A percentile compares a stretch with the other conserved stretches of the same genome.
phyloP scores from a whole-genome alignment of 768 basidiomycete genomes.

The Podaxis pistillaris region DNA sequence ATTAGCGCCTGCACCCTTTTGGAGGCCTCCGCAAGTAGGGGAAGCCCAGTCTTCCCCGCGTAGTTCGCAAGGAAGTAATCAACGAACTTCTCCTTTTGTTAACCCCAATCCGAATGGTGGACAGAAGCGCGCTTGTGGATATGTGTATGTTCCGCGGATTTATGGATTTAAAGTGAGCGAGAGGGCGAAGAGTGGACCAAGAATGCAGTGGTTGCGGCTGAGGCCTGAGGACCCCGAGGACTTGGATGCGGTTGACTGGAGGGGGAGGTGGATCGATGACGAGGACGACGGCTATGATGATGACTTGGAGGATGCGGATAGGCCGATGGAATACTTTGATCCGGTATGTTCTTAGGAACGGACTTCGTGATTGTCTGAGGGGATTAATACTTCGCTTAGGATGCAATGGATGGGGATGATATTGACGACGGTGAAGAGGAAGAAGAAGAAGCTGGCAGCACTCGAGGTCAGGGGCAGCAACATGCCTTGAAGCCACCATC shows the following conservation, averaged over 20 bases:
- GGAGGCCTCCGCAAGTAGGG: conserved; percentile 62
- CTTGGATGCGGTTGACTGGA: conserved; percentile 86
- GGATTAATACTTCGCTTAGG: conserved; percentile 32
- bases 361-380: background rate
- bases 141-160: conserved; percentile 88
- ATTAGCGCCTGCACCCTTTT: conserved; percentile 92
- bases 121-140: conserved; percentile 83
- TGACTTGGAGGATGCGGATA: conserved; percentile 65
- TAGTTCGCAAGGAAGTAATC: conserved; percentile 47
- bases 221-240: conserved; percentile 80
- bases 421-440: conserved; percentile 65
- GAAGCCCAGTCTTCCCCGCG: conserved; percentile 59
- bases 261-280: conserved; percentile 82
- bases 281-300: conserved; percentile 60
- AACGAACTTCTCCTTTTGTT: conserved; percentile 59
- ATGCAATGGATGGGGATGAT: conserved; percentile 47
- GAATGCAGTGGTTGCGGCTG: conserved; percentile 95
- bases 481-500: conserved; percentile 34
- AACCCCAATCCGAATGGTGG: conserved; percentile 91
- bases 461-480: conserved; percentile 32
- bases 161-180: conserved; percentile 99
- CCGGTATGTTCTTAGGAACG: conserved; percentile 45
- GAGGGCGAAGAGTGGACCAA: conserved; percentile 88
- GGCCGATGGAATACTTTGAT: conserved; percentile 87
- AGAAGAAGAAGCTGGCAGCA: conserved; percentile 52